A percentile compares a stretch with the other conserved stretches of the same genome.
Evolutionary conservation across 1,139 yeast genomes (phyloP).

Genomic region (Blastobotrys petasosporus): DNA sequence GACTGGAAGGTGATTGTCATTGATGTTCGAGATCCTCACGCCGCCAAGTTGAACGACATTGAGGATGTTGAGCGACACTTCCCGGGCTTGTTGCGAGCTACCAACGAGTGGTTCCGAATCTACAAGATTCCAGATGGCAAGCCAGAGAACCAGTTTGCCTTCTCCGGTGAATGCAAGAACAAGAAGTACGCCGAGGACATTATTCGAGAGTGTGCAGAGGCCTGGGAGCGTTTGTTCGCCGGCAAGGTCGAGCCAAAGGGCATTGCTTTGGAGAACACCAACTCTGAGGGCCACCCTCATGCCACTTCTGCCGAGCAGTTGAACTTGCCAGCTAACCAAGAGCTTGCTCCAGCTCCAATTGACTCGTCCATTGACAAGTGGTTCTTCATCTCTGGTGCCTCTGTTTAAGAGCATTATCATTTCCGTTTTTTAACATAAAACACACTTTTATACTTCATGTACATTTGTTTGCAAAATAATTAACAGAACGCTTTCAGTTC

Average conservation of each 20-base stretch:
- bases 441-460: too few species aligned
- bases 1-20: constrained; percentile 96
- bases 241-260: constrained; percentile 45
- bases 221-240: constrained; percentile 62
- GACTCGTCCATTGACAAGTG: constrained; percentile 97
- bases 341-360: constrained; percentile 82
- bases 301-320: constrained; percentile 36
- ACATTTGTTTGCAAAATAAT: background rate
- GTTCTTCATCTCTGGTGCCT: constrained; percentile 94
- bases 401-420: constrained; percentile 38
- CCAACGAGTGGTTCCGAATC: constrained; percentile 90
- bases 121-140: constrained; percentile 95
- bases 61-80: constrained; percentile 74
- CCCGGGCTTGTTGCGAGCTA: constrained; percentile 81
- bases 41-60: constrained; percentile 66
- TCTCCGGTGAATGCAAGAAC: constrained; percentile 74
- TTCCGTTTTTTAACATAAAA: too few species aligned
- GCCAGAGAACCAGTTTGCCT: constrained; percentile 82
- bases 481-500: background rate
- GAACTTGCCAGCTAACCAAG: constrained; percentile 47
- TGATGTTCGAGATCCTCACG: constrained; percentile 75
- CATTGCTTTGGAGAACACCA: constrained; percentile 60
- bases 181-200: constrained; percentile 68
- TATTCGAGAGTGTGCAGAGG: constrained; percentile 62
- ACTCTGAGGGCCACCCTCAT: constrained; percentile 49